phyloP scores from a whole-genome alignment of 768 basidiomycete genomes.

The Collybia sp. region DNA sequence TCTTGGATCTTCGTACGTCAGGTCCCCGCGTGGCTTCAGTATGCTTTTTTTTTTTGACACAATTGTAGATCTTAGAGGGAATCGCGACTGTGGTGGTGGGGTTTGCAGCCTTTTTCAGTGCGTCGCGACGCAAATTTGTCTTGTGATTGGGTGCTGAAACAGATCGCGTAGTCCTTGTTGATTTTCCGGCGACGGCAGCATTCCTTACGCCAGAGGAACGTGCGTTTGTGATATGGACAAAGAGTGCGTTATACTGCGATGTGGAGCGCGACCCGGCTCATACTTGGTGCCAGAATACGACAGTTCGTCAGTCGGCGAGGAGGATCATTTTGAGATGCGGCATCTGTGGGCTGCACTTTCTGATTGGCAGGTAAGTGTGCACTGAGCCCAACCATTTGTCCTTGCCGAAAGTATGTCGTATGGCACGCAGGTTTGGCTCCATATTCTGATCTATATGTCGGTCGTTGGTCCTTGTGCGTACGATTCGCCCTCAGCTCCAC shows the following conservation, averaged over 20 bases:
- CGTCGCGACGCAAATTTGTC: constrained; percentile 2
- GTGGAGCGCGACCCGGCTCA: background rate
- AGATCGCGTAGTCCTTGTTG: constrained; percentile 43
- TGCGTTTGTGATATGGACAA: constrained; percentile 46
- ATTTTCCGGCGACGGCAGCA: constrained; percentile 53
- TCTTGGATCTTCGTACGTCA: constrained; percentile 61
- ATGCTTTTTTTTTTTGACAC: background rate
- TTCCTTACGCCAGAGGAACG: constrained; percentile 63
- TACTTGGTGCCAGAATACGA: constrained; percentile 38
- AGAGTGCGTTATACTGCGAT: constrained; percentile 33
- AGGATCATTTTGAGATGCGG: constrained; percentile 50
- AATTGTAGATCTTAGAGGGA: constrained; percentile 56
- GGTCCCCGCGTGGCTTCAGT: background rate
- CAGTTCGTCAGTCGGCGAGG: constrained; percentile 54
- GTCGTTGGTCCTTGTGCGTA: constrained; percentile 54
- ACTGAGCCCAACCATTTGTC: background rate
- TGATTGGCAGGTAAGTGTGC: constrained; percentile 56
- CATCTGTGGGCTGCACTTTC: constrained; percentile 48
- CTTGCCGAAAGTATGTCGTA: background rate
- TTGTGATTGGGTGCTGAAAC: background rate
- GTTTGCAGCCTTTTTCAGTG: constrained; percentile 46
- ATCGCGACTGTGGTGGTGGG: constrained; percentile 55
- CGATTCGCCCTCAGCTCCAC: background rate
- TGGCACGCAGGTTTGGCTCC: constrained; percentile 37
- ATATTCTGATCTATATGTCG: constrained; percentile 56